These are phyloP conservation scores for Salix suchowensis DNA, from an alignment of 345 rosid species.

Conservation along the genomic window DNA sequence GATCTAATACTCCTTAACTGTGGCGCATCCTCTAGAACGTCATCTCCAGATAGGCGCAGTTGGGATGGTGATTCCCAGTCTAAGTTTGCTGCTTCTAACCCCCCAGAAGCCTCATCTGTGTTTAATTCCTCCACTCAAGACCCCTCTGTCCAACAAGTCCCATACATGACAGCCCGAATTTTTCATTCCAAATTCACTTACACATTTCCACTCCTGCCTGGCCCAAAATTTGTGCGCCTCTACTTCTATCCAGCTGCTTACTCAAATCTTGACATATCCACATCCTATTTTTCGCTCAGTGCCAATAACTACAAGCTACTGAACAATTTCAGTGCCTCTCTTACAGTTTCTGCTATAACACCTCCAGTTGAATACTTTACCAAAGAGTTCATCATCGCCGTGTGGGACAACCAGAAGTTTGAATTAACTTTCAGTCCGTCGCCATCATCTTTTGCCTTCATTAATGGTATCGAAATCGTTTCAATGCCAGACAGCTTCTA, in stretches of 20 bases:
- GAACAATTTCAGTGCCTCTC: slow-evolving; percentile 12
- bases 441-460: background rate
- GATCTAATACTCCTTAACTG: slow-evolving; percentile 19
- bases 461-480: slow-evolving; percentile 1
- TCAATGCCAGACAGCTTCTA: background rate
- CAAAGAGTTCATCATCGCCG: background rate
- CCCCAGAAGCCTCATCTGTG: background rate
- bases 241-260: slow-evolving; percentile 12
- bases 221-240: slow-evolving; percentile 32
- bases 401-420: background rate
- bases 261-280: background rate
- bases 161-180: slow-evolving; percentile 24
- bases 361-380: background rate
- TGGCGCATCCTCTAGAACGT: slow-evolving; percentile 6
- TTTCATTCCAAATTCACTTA: slow-evolving; percentile 23
- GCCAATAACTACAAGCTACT: slow-evolving; percentile 5
- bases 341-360: background rate
- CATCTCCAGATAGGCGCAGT: background rate
- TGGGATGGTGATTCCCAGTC: slow-evolving; percentile 29
- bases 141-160: background rate
- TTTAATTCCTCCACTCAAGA: background rate
- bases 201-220: slow-evolving; percentile 24
- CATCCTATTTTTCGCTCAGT: background rate
- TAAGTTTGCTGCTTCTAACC: slow-evolving; percentile 4
- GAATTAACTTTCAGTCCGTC: background rate